Conservation (phyloP, 164 flowering plant species). For the Cinnamomum chago region DNA sequence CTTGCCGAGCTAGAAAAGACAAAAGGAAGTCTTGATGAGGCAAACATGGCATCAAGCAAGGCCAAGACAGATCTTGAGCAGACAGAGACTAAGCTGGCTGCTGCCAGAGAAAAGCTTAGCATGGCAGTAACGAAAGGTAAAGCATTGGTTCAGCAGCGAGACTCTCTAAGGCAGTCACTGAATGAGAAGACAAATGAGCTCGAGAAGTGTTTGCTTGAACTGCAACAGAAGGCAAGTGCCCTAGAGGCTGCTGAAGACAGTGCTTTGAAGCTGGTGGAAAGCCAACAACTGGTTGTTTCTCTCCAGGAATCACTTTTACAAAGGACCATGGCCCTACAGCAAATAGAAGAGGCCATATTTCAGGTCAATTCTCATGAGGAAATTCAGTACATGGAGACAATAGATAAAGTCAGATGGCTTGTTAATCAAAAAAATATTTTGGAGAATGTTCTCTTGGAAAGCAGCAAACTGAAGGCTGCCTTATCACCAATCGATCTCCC, state of each 20-base stretch:
- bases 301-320: slow-evolving; percentile 57
- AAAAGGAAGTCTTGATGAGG: slow-evolving; percentile 29
- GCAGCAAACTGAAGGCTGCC: slow-evolving; percentile 40
- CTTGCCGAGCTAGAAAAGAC: slow-evolving; percentile 46
- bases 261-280: slow-evolving; percentile 44
- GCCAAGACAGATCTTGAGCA: slow-evolving; percentile 67
- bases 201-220: slow-evolving; percentile 51
- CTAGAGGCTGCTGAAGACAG: slow-evolving; percentile 53
- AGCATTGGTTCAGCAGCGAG: slow-evolving; percentile 90
- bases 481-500: slow-evolving; percentile 48
- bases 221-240: slow-evolving; percentile 69
- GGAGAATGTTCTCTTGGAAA: slow-evolving; percentile 34
- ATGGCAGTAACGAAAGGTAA: slow-evolving; percentile 98
- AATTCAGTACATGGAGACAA: slow-evolving; percentile 34
- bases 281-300: slow-evolving; percentile 43
- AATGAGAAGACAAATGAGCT: slow-evolving; percentile 73
- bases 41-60: slow-evolving; percentile 44
- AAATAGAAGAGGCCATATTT: slow-evolving; percentile 48
- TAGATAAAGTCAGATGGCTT: slow-evolving; percentile 61
- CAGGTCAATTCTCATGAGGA: slow-evolving; percentile 37
- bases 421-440: slow-evolving; percentile 16
- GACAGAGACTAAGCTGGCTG: slow-evolving; percentile 55
- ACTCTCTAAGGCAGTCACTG: slow-evolving; percentile 61
- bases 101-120: slow-evolving; percentile 80
- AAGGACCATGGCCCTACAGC: slow-evolving; percentile 36